phyloP scores from a whole-genome alignment of 768 basidiomycete genomes.

The Leccinum longicurvipes region DNA sequence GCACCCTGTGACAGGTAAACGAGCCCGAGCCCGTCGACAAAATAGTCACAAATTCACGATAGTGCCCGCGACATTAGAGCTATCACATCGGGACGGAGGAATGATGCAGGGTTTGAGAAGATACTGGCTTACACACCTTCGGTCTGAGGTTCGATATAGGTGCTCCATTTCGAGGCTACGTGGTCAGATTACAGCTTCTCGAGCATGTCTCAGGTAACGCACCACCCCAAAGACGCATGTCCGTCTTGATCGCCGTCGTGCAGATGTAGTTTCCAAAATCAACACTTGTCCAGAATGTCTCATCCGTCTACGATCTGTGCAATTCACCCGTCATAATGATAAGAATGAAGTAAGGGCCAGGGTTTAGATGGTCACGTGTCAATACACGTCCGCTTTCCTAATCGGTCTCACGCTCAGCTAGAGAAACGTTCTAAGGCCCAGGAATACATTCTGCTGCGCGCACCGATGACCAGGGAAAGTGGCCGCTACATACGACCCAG shows the following conservation, averaged over 20 bases:
- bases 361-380: slow-evolving; percentile 15
- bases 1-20: not conserved
- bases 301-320: not conserved
- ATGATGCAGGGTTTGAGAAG: slow-evolving; percentile 4
- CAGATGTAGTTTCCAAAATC: not conserved
- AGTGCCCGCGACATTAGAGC: not conserved
- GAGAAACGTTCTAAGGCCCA: not conserved
- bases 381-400: not conserved
- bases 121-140: slow-evolving; percentile 11
- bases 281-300: not conserved
- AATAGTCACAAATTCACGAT: not conserved
- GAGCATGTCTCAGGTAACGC: slow-evolving; percentile 3
- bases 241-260: slow-evolving; percentile 27
- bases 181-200: not conserved
- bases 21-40: not conserved
- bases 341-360: not conserved
- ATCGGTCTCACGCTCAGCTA: not conserved
- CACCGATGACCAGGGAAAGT: slow-evolving; percentile 22
- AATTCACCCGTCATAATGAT: not conserved
- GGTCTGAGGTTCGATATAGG: not conserved
- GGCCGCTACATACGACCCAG: slow-evolving; percentile 24
- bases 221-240: slow-evolving; percentile 17
- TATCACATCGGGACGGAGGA: slow-evolving; percentile 22
- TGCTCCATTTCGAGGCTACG: slow-evolving; percentile 11
- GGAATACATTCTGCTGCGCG: not conserved